Evolutionary conservation across 192 early-diverging fungal genomes (phyloP).

Genomic region (Umbelopsis isabellina): DNA sequence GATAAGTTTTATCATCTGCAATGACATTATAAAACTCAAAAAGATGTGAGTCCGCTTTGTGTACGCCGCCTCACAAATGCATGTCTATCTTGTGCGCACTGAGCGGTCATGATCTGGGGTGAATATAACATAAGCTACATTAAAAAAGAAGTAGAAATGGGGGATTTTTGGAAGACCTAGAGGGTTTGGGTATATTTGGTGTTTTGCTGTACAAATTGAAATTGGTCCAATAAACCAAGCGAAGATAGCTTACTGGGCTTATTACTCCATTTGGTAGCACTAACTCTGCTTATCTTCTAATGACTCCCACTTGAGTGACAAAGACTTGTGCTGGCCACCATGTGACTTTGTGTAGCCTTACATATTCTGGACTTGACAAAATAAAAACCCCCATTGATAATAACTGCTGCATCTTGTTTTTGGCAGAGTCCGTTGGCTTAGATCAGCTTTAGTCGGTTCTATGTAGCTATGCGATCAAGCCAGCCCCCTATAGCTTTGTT

Average conservation of each 20-base stretch:
- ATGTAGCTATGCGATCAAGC: background rate
- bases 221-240: background rate
- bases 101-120: no score
- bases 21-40: no score
- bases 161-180: no score
- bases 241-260: background rate
- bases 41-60: no score
- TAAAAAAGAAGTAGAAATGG: no score
- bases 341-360: slow-evolving; percentile 10
- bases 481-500: slow-evolving; percentile 3
- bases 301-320: background rate
- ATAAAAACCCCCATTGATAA: background rate
- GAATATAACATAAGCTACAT: no score
- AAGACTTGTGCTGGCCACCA: background rate
- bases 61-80: no score
- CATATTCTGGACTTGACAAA: background rate
- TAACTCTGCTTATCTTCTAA: background rate
- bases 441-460: background rate
- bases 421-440: background rate
- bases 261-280: slow-evolving; percentile 17
- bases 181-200: no score
- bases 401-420: background rate
- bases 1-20: no score
- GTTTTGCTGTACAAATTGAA: no score
- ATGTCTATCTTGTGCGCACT: no score